Evolutionary conservation across 352 stramenopile genomes (phyloP).

Genomic region (Phytophthora tubulina): DNA sequence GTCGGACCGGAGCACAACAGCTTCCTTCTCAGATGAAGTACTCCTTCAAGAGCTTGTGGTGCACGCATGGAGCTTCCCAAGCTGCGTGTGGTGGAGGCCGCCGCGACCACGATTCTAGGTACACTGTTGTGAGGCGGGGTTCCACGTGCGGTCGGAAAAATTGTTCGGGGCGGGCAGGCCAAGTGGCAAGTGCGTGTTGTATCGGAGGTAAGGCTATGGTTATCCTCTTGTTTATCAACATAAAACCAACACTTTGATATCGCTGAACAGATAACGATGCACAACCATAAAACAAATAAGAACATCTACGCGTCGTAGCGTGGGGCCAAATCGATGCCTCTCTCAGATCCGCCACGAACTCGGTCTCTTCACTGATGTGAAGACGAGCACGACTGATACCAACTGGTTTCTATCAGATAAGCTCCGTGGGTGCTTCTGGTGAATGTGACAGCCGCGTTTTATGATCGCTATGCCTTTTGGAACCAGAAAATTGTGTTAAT

Average conservation of each 20-base stretch:
- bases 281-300: slow-evolving; percentile 10
- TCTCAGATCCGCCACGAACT: slow-evolving; percentile 8
- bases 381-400: slow-evolving; percentile 5
- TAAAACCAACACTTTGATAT: no score
- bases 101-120: neutral
- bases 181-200: no score
- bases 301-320: slow-evolving; percentile 11
- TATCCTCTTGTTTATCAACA: no score
- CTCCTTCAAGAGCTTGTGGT: slow-evolving; percentile 2
- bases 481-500: neutral
- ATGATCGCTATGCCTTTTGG: neutral
- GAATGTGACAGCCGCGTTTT: neutral
- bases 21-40: no score
- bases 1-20: no score
- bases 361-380: slow-evolving; percentile 8
- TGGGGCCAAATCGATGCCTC: slow-evolving; percentile 3
- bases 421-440: slow-evolving; percentile 8
- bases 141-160: slow-evolving; percentile 1
- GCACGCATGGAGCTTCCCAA: neutral
- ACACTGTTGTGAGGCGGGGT: slow-evolving; percentile 3
- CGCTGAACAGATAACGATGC: no score
- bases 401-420: slow-evolving; percentile 3
- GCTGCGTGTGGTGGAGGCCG: neutral
- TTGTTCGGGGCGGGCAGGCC: no score
- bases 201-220: no score